Base-by-base conservation (phyloP, 306 rosid species). In the Echinosophora koreensis region DNA sequence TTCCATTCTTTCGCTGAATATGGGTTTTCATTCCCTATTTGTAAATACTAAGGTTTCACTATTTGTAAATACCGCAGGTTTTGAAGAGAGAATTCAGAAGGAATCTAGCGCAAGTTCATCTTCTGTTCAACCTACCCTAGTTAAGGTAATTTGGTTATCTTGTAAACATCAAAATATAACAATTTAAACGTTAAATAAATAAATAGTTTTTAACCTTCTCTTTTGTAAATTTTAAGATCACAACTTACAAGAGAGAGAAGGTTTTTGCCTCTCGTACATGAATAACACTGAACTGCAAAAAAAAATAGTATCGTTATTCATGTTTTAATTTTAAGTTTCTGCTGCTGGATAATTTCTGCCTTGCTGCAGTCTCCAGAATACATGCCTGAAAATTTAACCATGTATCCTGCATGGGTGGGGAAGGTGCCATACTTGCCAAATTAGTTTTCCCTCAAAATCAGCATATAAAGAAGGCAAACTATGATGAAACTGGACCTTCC, bases 351-450 rank as follows among this genome's bases (percentile, higher is more conserved):
- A 69, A 72, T 62, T 59, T 59, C 28, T 55, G 54, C 39, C 76
- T 61, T 28, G 10, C 44, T 78, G 39, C 91, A 94, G 98, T 88
- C 97, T 76, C 98, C 85, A 54, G 88, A 84, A 51, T 84, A 84
- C 62, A 84, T 84, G 88, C 85, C 88, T 10, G 88, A 84, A 72
- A 84, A 92, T 84, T 85, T 95, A 82, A 78, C 93, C 52, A 77
- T 52, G 82, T 92, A 87, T 86, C 92, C 98, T 37, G 98, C 98
- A 34, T 95, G 97, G 98, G 93, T 95, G 69, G 22, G 98, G n/a
- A n/a, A 69, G 98, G 97, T 56, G 97, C 98, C 49, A 95, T 95
- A 76, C 97, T 95, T 7, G 98, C 98, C 80, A 95, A 95, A 87
- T 97, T 95, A 47, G 98, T 95, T 74, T 74, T 95, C 70, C 98